Conservation (phyloP, 2,329 filamentous ascomycete genomes). For the Diplodia sapinea region DNA sequence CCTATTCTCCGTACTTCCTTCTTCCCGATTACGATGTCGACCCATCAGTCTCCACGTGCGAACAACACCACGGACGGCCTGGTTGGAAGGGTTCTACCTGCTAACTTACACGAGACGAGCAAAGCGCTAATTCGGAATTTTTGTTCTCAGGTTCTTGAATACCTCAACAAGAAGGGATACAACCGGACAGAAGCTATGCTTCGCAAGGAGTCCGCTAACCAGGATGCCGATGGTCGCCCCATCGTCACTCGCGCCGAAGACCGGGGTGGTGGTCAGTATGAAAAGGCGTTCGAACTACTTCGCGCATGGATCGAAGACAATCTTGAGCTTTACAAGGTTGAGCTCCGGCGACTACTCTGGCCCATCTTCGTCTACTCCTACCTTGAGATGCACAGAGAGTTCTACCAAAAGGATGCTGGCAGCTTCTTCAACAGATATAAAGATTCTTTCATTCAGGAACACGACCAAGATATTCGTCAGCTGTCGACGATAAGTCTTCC, state of each 20-base stretch:
- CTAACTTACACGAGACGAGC: neutral
- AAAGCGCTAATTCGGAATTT: neutral
- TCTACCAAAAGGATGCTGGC: slow-evolving; percentile 73
- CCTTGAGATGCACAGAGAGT: slow-evolving; percentile 75
- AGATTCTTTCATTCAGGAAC: slow-evolving; percentile 73
- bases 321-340: slow-evolving; percentile 93
- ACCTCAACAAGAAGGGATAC: slow-evolving; percentile 94
- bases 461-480: slow-evolving; percentile 77
- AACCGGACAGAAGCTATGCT: slow-evolving; percentile 91
- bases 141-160: slow-evolving; percentile 76
- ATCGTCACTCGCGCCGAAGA: slow-evolving; percentile 70
- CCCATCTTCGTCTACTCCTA: slow-evolving; percentile 94
- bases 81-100: neutral
- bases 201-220: slow-evolving; percentile 83
- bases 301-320: slow-evolving; percentile 88
- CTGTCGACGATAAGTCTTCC: slow-evolving; percentile 77
- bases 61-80: neutral
- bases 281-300: slow-evolving; percentile 73
- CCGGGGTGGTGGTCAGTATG: slow-evolving; percentile 74
- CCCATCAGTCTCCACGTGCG: neutral
- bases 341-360: slow-evolving; percentile 87
- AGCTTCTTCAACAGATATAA: slow-evolving; percentile 74
- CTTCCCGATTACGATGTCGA: neutral
- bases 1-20: neutral
- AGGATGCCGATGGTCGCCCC: slow-evolving; percentile 80